Evolutionary conservation across 1,139 yeast species (phyloP).

Genomic region (Candida pseudoviswanathii): DNA sequence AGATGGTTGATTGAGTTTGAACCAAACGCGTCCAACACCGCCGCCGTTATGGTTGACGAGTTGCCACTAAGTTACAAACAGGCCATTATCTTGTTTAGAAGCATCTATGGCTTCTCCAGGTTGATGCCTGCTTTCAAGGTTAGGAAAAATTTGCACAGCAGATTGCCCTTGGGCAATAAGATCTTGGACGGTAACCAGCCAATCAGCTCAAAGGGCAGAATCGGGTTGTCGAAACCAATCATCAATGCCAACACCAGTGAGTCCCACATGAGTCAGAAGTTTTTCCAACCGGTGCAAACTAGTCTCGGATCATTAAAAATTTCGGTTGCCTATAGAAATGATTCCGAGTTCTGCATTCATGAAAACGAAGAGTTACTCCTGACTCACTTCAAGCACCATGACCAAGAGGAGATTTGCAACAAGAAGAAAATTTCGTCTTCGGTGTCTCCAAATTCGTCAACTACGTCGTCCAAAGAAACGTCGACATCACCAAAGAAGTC

Average conservation of each 20-base stretch:
- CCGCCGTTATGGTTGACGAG: conserved; percentile 41
- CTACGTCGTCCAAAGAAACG: conserved; percentile 14
- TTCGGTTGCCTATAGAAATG: conserved; percentile 77
- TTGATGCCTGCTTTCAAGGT: conserved; percentile 74
- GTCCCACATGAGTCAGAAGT: conserved; percentile 59
- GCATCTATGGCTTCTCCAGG: conserved; percentile 66
- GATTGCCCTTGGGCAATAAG: conserved; percentile 52
- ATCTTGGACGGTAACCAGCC: conserved; percentile 77
- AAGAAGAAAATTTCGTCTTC: conserved; percentile 19
- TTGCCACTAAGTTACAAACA: conserved; percentile 74
- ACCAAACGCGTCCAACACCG: conserved; percentile 24
- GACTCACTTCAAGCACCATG: conserved; percentile 46
- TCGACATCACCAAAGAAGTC: conserved; percentile 6
- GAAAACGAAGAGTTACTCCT: conserved; percentile 69
- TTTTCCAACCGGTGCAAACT: conserved; percentile 70
- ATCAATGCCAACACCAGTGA: conserved; percentile 40
- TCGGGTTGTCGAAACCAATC: conserved; percentile 76
- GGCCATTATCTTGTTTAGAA: conserved; percentile 71
- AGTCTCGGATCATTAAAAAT: conserved; percentile 72
- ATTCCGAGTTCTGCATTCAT: conserved; percentile 64
- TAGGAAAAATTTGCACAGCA: conserved; percentile 34
- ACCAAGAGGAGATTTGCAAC: conserved; percentile 7
- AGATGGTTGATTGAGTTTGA: conserved; percentile 90
- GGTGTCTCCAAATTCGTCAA: conserved; percentile 33
- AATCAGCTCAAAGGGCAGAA: conserved; percentile 77